Base-by-base conservation (phyloP, 2,329 filamentous ascomycete species). In the Thermoascus crustaceus region DNA sequence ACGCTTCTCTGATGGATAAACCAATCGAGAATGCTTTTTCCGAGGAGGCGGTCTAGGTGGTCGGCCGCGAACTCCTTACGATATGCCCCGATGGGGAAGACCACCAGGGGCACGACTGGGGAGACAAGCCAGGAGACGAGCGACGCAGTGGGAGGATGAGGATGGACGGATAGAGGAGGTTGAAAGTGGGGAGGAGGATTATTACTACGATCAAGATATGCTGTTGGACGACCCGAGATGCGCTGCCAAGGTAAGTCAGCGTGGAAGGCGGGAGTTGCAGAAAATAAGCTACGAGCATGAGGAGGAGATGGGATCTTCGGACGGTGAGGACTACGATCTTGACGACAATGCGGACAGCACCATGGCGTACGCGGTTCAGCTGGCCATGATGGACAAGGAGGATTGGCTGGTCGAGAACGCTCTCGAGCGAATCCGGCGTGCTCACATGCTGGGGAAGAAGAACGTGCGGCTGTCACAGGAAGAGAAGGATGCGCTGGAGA, bases 11-110 rank as follows among this genome's bases (percentile, higher is more conserved):
- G 61, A 80, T 96, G 82, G 89, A 96, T 64, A 95, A 94, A 77
- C 89, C 89, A 41, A 94, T 96, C 73, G 91, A 96, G 80, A 89
- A 93, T 88, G 88, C 88, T 95, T 98, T 98, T 95, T 95, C 89
- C 76, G 91, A 93, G 88, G 91, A 98, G 89, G 89, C 91, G 88
- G 91, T 98, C 84, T 98, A 96, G 80, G 76, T 93, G 88, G 88
- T 96, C 91, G 89, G 86, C 89, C 89, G 91, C 91, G 83, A 91
- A 82, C 88, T 94, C 89, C 88, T 70, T 69, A 74, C 67, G 69
- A 70, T 73, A 80, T 82, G 87, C 87, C 88, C 85, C 81, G 73
- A 78, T 88, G 85, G 89, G 89, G 88, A 95, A 95, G 89, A 95
- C 86, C 87, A 91, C 84, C 85, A 76, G 83, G 85, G 83, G 83